A percentile compares a stretch with the other conserved stretches of the same genome.
Conservation (phyloP, 106 monocot genomes). For the Dioscorea dumetorum region DNA sequence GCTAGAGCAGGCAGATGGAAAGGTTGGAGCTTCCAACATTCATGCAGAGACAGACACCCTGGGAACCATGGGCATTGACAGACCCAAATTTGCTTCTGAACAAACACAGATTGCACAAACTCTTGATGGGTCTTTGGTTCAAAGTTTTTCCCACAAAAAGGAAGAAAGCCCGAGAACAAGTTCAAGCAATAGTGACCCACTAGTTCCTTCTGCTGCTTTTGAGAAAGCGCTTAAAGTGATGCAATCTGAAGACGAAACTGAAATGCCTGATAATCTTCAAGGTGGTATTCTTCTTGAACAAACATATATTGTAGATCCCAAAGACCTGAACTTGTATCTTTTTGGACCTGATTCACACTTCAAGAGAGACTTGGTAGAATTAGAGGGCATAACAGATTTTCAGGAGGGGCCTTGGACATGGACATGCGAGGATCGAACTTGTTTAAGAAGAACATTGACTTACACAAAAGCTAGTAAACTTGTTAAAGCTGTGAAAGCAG, state of each 20-base stretch:
- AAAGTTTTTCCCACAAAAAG: conserved; percentile 3
- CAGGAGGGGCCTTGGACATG: conserved; percentile 44
- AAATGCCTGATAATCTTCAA: conserved; percentile 46
- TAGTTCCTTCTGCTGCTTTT: conserved; percentile 14
- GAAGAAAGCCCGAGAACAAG: neutral
- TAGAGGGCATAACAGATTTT: conserved; percentile 39
- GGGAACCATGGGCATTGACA: neutral
- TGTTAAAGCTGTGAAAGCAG: conserved; percentile 52
- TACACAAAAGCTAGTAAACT: conserved; percentile 53
- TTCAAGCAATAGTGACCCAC: conserved; percentile 11
- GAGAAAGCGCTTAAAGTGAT: conserved; percentile 41
- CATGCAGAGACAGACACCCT: neutral
- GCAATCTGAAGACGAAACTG: conserved; percentile 23
- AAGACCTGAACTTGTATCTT: conserved; percentile 34
- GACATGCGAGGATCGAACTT: conserved; percentile 16
- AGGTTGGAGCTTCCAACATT: neutral
- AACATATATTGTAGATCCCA: conserved; percentile 32
- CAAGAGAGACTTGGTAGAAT: conserved; percentile 17
- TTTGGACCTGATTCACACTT: conserved; percentile 64
- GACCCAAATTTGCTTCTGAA: neutral
- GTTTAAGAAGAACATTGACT: conserved; percentile 31
- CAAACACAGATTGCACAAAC: conserved; percentile 6
- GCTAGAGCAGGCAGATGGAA: neutral
- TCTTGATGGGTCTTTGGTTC: neutral
- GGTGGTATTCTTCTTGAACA: conserved; percentile 55